Conservation (phyloP, 2,329 filamentous ascomycete species). For the Orbilia ellipsospora region DNA sequence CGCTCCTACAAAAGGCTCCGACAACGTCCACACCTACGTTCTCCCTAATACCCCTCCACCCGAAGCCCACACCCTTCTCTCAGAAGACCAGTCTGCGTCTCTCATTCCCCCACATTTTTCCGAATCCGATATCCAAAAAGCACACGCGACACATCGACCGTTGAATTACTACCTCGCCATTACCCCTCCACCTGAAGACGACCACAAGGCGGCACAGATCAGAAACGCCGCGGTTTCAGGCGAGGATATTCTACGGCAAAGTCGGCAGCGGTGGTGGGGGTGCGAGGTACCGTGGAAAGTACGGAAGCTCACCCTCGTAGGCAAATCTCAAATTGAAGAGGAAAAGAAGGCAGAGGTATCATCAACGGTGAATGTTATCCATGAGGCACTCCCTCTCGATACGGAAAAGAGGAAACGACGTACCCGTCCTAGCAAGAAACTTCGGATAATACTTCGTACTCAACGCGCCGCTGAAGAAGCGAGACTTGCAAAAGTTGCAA, state of each 20-base stretch:
- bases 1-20: slow-evolving; percentile 35
- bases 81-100: slow-evolving; percentile 11
- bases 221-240: slow-evolving; percentile 39
- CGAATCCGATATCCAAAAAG: slow-evolving; percentile 35
- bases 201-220: slow-evolving; percentile 20
- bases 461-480: slow-evolving; percentile 17
- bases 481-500: slow-evolving; percentile 27
- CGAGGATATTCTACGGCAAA: slow-evolving; percentile 30
- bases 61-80: slow-evolving; percentile 20
- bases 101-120: slow-evolving; percentile 33
- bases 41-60: slow-evolving; percentile 45
- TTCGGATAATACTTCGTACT: slow-evolving; percentile 31
- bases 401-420: slow-evolving; percentile 18
- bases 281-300: slow-evolving; percentile 48
- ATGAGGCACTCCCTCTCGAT: neutral
- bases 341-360: neutral
- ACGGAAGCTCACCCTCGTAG: slow-evolving; percentile 19
- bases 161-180: slow-evolving; percentile 40
- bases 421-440: slow-evolving; percentile 41
- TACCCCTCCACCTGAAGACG: slow-evolving; percentile 31
- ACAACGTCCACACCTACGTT: slow-evolving; percentile 34
- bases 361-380: slow-evolving; percentile 2
- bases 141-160: slow-evolving; percentile 50
- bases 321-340: neutral
- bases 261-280: slow-evolving; percentile 30